These are phyloP conservation scores for Cercospora beticola DNA, from an alignment of 2,329 filamentous ascomycete genomes.

Conservation along the genomic window DNA sequence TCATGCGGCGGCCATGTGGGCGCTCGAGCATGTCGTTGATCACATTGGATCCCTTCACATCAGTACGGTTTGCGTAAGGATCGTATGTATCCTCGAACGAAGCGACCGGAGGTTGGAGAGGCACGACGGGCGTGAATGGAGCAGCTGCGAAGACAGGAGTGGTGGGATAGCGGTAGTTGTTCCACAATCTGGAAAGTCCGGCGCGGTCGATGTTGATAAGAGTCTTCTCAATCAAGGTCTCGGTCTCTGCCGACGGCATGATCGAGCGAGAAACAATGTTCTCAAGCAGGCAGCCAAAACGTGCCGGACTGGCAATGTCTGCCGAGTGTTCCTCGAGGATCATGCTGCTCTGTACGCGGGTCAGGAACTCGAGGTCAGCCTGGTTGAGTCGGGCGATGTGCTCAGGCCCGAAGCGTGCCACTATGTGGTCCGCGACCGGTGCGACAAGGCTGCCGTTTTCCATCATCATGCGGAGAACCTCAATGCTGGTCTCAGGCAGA, in stretches of 20 bases:
- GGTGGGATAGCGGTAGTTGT: slow-evolving; percentile 55
- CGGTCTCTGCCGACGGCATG: slow-evolving; percentile 57
- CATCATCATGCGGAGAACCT: slow-evolving; percentile 63
- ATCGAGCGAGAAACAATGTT: slow-evolving; percentile 54
- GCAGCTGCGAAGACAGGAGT: slow-evolving; percentile 51
- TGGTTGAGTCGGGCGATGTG: slow-evolving; percentile 57
- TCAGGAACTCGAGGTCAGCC: slow-evolving; percentile 57
- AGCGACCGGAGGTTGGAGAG: slow-evolving; percentile 51
- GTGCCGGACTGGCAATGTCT: slow-evolving; percentile 59
- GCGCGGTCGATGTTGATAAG: slow-evolving; percentile 54
- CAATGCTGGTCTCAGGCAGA: slow-evolving; percentile 56
- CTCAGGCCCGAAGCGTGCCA: slow-evolving; percentile 61
- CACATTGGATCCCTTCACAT: slow-evolving; percentile 87
- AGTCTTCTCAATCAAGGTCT: slow-evolving; percentile 58
- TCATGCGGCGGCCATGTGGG: slow-evolving; percentile 66
- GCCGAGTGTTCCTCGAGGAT: slow-evolving; percentile 47
- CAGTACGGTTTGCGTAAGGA: slow-evolving; percentile 84
- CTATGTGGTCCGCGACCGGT: slow-evolving; percentile 59
- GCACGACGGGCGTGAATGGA: slow-evolving; percentile 48
- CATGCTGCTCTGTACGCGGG: slow-evolving; percentile 59
- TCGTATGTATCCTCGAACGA: slow-evolving; percentile 81
- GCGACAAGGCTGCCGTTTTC: slow-evolving; percentile 64
- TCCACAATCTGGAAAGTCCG: slow-evolving; percentile 57
- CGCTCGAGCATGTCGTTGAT: slow-evolving; percentile 90
- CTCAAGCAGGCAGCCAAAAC: slow-evolving; percentile 63